These are phyloP conservation scores for Candida oleophila DNA, from an alignment of 805 yeast species.

Conservation along the genomic window DNA sequence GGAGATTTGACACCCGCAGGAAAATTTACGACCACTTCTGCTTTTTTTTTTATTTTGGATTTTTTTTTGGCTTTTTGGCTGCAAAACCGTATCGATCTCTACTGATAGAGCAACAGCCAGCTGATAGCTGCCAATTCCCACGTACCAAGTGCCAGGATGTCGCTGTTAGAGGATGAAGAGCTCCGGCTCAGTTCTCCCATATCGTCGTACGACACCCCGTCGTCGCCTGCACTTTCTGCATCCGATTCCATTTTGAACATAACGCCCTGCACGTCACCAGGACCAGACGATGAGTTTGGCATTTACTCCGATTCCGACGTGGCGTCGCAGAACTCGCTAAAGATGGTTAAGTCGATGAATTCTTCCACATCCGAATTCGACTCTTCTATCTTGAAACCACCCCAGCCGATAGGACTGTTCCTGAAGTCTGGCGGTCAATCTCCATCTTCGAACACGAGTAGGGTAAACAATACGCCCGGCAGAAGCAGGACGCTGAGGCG, in stretches of 20 bases:
- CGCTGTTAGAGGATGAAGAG: constrained; percentile 1
- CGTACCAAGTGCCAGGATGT: constrained; percentile 1
- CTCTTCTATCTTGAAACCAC: constrained; percentile 1
- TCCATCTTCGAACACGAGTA: background rate
- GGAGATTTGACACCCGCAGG: background rate
- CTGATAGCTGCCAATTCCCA: no score
- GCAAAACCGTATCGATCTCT: no score
- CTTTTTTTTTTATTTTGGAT: no score
- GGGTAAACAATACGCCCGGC: constrained; percentile 7
- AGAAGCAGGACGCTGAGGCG: constrained; percentile 11
- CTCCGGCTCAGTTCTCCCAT: constrained; percentile 1
- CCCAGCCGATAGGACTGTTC: background rate
- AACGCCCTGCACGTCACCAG: constrained; percentile 19
- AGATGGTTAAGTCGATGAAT: constrained; percentile 10
- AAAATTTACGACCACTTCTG: background rate
- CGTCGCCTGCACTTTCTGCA: constrained; percentile 20
- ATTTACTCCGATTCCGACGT: constrained; percentile 36
- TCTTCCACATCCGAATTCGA: constrained; percentile 5
- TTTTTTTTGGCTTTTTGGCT: no score
- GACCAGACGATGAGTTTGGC: constrained; percentile 26
- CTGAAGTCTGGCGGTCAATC: background rate
- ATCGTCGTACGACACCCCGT: constrained; percentile 10
- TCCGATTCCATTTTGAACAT: constrained; percentile 19
- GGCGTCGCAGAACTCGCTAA: constrained; percentile 30
- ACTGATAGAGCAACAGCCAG: no score